Percentiles rank a stretch among this genome's conserved stretches.
Conservation (phyloP, 2,329 filamentous ascomycete genomes). For the Rhinocladiella mackenziei region DNA sequence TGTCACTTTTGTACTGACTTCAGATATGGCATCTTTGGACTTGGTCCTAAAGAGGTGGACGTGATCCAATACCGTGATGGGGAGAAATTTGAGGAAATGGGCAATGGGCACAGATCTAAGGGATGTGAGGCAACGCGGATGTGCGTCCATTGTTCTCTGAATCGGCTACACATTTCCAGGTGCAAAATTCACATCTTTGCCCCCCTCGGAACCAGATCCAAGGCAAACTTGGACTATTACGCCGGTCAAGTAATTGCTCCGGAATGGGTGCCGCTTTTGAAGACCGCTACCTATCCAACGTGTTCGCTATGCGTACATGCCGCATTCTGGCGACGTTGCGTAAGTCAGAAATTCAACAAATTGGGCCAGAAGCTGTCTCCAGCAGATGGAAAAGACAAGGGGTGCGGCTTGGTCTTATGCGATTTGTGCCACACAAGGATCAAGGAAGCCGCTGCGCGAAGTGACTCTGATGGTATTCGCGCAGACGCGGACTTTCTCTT, state of each 20-base stretch:
- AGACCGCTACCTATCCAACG: slow-evolving; percentile 7
- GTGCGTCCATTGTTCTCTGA: slow-evolving; percentile 26
- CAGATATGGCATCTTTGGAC: slow-evolving; percentile 26
- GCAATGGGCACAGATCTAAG: slow-evolving; percentile 16
- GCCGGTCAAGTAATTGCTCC: slow-evolving; percentile 5
- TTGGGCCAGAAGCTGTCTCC: slow-evolving; percentile 3
- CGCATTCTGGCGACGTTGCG: slow-evolving; percentile 24
- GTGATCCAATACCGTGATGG: slow-evolving; percentile 16
- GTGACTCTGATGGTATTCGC: no score
- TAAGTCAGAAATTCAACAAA: slow-evolving; percentile 17
- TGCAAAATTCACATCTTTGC: slow-evolving; percentile 19
- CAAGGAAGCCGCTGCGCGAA: no score
- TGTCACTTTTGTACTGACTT: slow-evolving; percentile 30
- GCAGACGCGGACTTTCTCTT: slow-evolving; percentile 26
- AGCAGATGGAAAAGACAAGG: slow-evolving; percentile 6
- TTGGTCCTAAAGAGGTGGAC: slow-evolving; percentile 13
- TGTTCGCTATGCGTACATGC: slow-evolving; percentile 24
- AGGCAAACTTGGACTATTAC: slow-evolving; percentile 8
- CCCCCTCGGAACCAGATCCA: neutral
- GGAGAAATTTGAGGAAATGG: slow-evolving; percentile 18
- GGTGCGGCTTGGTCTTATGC: slow-evolving; percentile 26
- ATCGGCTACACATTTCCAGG: slow-evolving; percentile 24
- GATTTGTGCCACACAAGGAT: slow-evolving; percentile 9
- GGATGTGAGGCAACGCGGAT: slow-evolving; percentile 25
- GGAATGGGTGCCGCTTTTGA: slow-evolving; percentile 2